Conservation (phyloP, 805 yeast species). For the Candida corydali region DNA sequence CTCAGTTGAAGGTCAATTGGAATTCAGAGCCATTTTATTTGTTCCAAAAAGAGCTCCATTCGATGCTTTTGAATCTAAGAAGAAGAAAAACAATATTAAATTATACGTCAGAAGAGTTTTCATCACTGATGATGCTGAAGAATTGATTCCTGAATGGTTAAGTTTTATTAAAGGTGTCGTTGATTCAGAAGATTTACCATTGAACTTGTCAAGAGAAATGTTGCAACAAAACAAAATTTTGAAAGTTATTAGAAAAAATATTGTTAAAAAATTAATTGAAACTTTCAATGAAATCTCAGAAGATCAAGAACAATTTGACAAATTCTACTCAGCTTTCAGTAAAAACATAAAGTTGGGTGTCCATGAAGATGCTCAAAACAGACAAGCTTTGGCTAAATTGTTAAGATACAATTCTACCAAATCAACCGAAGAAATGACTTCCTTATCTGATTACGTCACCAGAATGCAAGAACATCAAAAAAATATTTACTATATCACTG, state of each 20-base stretch:
- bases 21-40: slow-evolving; percentile 95
- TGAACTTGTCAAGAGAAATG: slow-evolving; percentile 99
- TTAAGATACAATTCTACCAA: slow-evolving; percentile 97
- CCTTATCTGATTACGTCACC: slow-evolving; percentile 94
- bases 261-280: slow-evolving; percentile 96
- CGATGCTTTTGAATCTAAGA: slow-evolving; percentile 95
- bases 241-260: slow-evolving; percentile 98
- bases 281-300: slow-evolving; percentile 99
- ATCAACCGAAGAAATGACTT: slow-evolving; percentile 89
- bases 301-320: slow-evolving; percentile 97
- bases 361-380: slow-evolving; percentile 98
- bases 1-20: slow-evolving; percentile 99
- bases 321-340: slow-evolving; percentile 95
- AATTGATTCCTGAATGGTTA: slow-evolving; percentile 98
- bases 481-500: slow-evolving; percentile 99
- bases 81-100: slow-evolving; percentile 99
- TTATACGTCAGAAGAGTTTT: slow-evolving; percentile 98
- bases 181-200: slow-evolving; percentile 98
- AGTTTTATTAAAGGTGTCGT: slow-evolving; percentile 98
- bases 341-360: slow-evolving; percentile 98
- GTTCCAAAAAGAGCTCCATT: slow-evolving; percentile 99
- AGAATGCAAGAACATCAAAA: slow-evolving; percentile 99
- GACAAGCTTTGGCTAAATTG: slow-evolving; percentile 90
- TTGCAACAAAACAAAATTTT: slow-evolving; percentile 99
- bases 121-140: slow-evolving; percentile 99